phyloP scores from a whole-genome alignment of 1,139 yeast species.

The Scheffersomyces illinoinensis region DNA sequence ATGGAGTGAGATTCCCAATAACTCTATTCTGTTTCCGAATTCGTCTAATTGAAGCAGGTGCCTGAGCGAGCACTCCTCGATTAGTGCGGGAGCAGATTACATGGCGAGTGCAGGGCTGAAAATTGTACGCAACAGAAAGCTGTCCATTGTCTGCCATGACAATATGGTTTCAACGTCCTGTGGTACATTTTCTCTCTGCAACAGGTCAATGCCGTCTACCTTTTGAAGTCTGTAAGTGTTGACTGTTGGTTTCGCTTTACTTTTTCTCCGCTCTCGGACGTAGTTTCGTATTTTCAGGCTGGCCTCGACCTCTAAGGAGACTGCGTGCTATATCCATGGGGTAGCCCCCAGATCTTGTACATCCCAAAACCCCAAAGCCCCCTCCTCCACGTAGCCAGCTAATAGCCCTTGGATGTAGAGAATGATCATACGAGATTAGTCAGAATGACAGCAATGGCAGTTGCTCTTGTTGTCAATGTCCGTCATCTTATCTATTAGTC shows the following conservation, averaged over 20 bases:
- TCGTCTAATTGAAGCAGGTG: neutral
- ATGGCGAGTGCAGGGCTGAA: neutral
- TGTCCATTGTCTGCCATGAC: too few relatives aligned
- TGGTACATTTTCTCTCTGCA: too few relatives aligned
- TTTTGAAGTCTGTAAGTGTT: too few relatives aligned
- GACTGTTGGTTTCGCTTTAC: too few relatives aligned
- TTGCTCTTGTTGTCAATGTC: too few relatives aligned
- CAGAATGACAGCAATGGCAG: too few relatives aligned
- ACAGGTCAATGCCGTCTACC: too few relatives aligned
- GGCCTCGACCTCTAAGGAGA: neutral
- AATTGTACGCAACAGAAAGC: too few relatives aligned
- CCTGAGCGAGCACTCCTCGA: neutral
- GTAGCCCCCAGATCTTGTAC: neutral
- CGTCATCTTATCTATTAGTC: too few relatives aligned
- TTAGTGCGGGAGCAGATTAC: neutral
- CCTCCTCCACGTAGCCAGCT: neutral
- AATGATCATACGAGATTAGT: neutral
- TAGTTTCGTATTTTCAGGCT: neutral
- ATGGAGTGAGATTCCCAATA: neutral
- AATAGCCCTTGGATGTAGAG: neutral
- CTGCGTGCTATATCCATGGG: neutral
- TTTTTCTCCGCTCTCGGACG: neutral
- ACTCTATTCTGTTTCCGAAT: neutral
- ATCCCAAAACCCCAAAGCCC: neutral
- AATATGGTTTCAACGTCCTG: too few relatives aligned